Evolutionary conservation across 768 basidiomycete species (phyloP).

Genomic region (Kwoniella botswanensis): DNA sequence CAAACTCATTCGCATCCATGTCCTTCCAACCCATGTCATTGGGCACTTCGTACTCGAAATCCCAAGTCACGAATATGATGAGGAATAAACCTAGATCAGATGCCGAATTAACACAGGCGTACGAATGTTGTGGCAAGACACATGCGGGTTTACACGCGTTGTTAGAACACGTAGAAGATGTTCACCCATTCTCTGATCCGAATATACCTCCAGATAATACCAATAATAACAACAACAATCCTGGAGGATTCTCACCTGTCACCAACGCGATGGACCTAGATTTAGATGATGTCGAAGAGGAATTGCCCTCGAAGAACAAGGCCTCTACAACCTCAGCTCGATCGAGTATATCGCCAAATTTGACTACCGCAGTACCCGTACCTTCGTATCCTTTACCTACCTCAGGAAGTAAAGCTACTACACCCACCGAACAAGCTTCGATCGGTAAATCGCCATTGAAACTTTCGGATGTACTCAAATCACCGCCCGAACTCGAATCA

Average conservation of each 20-base stretch:
- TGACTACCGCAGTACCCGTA: slow-evolving; percentile 21
- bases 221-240: slow-evolving; percentile 2
- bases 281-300: slow-evolving; percentile 41
- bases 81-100: slow-evolving; percentile 37
- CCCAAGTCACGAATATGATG: slow-evolving; percentile 44
- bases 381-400: slow-evolving; percentile 41
- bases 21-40: slow-evolving; percentile 47
- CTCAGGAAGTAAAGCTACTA: slow-evolving; percentile 38
- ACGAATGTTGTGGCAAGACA: slow-evolving; percentile 52
- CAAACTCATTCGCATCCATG: slow-evolving; percentile 47
- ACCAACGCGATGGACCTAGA: slow-evolving; percentile 50
- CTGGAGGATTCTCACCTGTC: slow-evolving; percentile 43
- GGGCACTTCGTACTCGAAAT: slow-evolving; percentile 44
- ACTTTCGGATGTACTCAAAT: slow-evolving; percentile 48
- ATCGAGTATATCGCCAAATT: slow-evolving; percentile 35
- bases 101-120: slow-evolving; percentile 46
- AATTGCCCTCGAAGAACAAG: slow-evolving; percentile 14
- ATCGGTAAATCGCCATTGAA: slow-evolving; percentile 30
- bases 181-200: slow-evolving; percentile 46
- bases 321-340: slow-evolving; percentile 20
- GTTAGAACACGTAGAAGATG: slow-evolving; percentile 56
- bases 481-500: slow-evolving; percentile 34
- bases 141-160: slow-evolving; percentile 53
- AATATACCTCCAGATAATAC: slow-evolving; percentile 30
- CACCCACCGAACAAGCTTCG: slow-evolving; percentile 36